A percentile compares a stretch with the other conserved stretches of the same genome.
Conservation (phyloP, 1,139 yeast species). For the Candida albicans region DNA sequence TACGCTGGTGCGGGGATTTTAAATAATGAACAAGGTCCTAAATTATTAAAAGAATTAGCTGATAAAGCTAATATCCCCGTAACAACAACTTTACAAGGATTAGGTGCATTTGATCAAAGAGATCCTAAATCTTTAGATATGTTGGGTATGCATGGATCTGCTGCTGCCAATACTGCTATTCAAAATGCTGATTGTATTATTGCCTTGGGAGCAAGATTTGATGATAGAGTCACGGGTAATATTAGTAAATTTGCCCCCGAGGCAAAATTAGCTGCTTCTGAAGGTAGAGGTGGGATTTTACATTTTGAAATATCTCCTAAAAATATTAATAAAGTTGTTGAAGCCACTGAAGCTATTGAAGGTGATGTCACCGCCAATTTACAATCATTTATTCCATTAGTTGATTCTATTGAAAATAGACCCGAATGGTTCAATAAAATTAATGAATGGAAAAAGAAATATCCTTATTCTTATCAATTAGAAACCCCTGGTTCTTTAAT, state of each 20-base stretch:
- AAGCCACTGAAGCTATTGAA: conserved; percentile 94
- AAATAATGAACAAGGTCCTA: conserved; percentile 80
- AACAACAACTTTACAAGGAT: conserved; percentile 90
- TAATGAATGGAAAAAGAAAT: conserved; percentile 79
- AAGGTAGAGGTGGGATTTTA: conserved; percentile 90
- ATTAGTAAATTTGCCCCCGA: conserved; percentile 89
- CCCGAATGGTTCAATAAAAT: conserved; percentile 77
- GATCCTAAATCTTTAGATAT: conserved; percentile 90
- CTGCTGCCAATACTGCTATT: conserved; percentile 91
- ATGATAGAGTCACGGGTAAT: conserved; percentile 94
- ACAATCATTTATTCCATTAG: conserved; percentile 67
- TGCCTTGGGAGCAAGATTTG: conserved; percentile 96
- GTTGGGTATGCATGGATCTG: conserved; percentile 98
- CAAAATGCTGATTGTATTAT: conserved; percentile 91
- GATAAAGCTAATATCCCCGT: conserved; percentile 94
- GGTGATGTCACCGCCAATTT: conserved; percentile 90
- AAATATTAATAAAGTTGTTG: conserved; percentile 95
- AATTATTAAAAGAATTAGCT: conserved; percentile 74
- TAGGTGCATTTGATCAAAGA: conserved; percentile 91
- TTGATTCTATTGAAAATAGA: conserved; percentile 61
- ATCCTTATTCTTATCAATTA: conserved; percentile 76
- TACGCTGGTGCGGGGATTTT: conserved; percentile 93
- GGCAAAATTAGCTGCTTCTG: conserved; percentile 84
- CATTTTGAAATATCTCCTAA: conserved; percentile 96
- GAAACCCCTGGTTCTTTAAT: conserved; percentile 80